Base-by-base conservation (phyloP, 108 stramenopile species). In the Chaetoceros muelleri region DNA sequence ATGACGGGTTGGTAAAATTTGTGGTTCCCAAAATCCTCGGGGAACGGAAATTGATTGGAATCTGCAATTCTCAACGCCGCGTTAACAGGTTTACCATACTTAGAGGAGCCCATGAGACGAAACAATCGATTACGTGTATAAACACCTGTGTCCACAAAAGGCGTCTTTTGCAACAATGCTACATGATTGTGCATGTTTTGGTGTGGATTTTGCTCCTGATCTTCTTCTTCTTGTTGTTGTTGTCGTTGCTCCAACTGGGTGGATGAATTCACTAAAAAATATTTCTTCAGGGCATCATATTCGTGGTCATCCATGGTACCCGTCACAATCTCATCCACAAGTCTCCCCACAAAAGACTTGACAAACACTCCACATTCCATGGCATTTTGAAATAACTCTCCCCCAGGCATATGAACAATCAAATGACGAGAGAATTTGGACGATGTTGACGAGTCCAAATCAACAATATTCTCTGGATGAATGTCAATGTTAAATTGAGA, bases 61-160 rank as follows among this genome's bases (percentile, higher is more conserved):
- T 28, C 28, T 24, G 86, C 73, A 30, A 85, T 74, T 18, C 83
- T 60, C 18, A 93, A 68, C 0, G 79, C 72, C 48, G 79, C 76
- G 30, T 65, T 66, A 0, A 74, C 24, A 8, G 73, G 64, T 54
- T 95, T 95, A 24, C 90, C 90, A 66, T 75, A 85, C 53, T 97
- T 97, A 30, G 76, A 70, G 5, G 82, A 87, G 20, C 81, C 88
- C 60, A 90, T 46, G 3, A 95, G 57, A 22, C 96, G 85, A 71
- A 97, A 97, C 25, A 93, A 60, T 23, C 96, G 82, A 65, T 97
- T 97, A 13, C 87, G 82, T 2, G 93, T 88, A 66, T 94, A 92
- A 0, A 93, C 94, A 20, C 90, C 87, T 44, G 79, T 47, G 69
- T 96, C 96, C 24, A 95, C 78, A 60, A 95, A 86, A 31, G 75